Evolutionary conservation across 1,284 basidiomycete genomes (phyloP).

Genomic region (Hortiboletus rubellus): DNA sequence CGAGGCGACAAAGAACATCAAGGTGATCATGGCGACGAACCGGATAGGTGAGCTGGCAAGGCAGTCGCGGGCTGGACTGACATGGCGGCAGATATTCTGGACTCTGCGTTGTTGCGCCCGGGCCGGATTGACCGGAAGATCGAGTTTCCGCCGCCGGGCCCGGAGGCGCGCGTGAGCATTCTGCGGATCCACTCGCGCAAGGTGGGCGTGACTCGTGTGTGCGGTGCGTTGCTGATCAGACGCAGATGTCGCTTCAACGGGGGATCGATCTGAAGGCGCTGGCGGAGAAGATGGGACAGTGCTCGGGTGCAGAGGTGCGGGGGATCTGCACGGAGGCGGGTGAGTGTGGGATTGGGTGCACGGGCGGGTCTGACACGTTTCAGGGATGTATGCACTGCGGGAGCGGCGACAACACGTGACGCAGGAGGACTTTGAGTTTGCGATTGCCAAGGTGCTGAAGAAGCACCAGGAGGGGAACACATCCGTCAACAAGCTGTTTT

Average conservation of each 20-base stretch:
- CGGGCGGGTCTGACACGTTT: neutral
- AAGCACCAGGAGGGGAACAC: slow-evolving; percentile 92
- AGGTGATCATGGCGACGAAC: slow-evolving; percentile 99
- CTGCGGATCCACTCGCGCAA: slow-evolving; percentile 97
- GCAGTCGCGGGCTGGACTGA: slow-evolving; percentile 2
- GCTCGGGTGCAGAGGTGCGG: slow-evolving; percentile 95
- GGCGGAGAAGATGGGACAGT: slow-evolving; percentile 99
- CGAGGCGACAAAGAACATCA: slow-evolving; percentile 98
- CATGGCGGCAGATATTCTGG: slow-evolving; percentile 76
- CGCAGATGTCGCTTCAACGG: slow-evolving; percentile 94
- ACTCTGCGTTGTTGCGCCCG: slow-evolving; percentile 91
- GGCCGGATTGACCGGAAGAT: slow-evolving; percentile 99
- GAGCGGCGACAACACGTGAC: slow-evolving; percentile 96
- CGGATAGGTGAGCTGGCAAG: slow-evolving; percentile 68
- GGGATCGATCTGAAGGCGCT: slow-evolving; percentile 94
- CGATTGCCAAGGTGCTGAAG: slow-evolving; percentile 92
- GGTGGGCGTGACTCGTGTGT: slow-evolving; percentile 41
- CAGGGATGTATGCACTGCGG: slow-evolving; percentile 95
- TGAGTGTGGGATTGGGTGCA: slow-evolving; percentile 33
- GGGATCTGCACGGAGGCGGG: slow-evolving; percentile 99
- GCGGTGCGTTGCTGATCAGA: slow-evolving; percentile 5
- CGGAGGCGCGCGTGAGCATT: slow-evolving; percentile 96
- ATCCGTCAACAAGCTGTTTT: slow-evolving; percentile 88
- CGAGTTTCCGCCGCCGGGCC: slow-evolving; percentile 98
- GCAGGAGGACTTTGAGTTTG: slow-evolving; percentile 98